Base-by-base conservation (phyloP, 2,329 filamentous ascomycete genomes). In the Cladosporium sp. region DNA sequence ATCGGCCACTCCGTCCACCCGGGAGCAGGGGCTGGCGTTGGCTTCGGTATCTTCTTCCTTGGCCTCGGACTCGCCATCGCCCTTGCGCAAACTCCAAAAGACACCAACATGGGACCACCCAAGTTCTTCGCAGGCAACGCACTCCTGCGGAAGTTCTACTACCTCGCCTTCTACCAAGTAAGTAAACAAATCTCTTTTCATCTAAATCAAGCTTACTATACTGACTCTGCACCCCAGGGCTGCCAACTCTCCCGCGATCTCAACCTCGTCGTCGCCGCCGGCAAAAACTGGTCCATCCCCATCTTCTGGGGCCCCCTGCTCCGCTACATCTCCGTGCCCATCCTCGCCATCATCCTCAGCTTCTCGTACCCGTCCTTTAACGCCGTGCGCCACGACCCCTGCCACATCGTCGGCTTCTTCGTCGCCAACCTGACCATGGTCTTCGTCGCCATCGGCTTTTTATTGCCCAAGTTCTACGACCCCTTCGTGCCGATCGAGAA, bases 131-230 rank as follows among this genome's bases (percentile, higher is more conserved):
- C 74, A 3, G 70, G 70, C 10, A 83, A 78, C 46, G 65, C 69
- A 0, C 72, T 80, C 28, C 40, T 79, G 0, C 73, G 75, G 44
- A 78, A 78, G 1, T 80, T 86, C 55, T 87, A 84, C 82, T 87
- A 82, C 67, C 69, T 86, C 21, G 79, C 79, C 1, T 84, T 86
- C 67, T 87, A 87, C 74, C 87, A 84, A n/a, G 84, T 85, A 79
- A 75, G 82, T 70, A 3, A 29, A 11, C 5, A 3, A 29, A 11
- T 4, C 31, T 14, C 35, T 21, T n/a, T 6, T 5, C 31, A 18
- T 5, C 52, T 6, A 29, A 4, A 26, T 23, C 35, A 6, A 18
- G 1, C 8, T n/a, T 12, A n/a, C 29, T n/a, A 11, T 11, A 40
- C 65, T 67, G 46, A 68, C 52, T 8, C 7, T 8, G 8, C 12